Percentiles rank a stretch among this genome's conserved stretches.
Evolutionary conservation across 2,329 filamentous ascomycete genomes (phyloP).

Genomic region (Endothia cerciana): DNA sequence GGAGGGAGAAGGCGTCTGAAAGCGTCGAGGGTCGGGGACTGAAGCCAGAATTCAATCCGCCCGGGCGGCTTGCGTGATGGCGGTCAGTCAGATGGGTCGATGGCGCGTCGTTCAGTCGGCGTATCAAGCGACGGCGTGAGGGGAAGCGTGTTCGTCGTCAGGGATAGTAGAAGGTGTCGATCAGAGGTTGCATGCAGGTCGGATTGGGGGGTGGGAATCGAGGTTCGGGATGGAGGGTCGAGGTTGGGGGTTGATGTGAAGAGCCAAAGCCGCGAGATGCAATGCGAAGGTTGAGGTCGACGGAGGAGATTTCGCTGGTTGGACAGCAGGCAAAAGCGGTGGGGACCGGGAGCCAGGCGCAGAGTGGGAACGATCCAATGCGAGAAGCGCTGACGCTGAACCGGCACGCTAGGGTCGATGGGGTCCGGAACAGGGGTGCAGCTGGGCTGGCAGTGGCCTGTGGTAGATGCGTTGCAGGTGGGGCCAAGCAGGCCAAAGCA

Average conservation of each 20-base stretch:
- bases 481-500: no score
- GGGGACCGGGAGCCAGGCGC: background rate
- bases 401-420: background rate
- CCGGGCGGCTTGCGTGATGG: constrained; percentile 18
- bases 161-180: background rate
- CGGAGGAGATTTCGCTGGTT: constrained; percentile 29
- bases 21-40: constrained; percentile 18
- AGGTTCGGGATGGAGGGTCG: constrained; percentile 4
- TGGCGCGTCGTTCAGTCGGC: background rate
- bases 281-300: constrained; percentile 21
- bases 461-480: background rate
- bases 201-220: constrained; percentile 3
- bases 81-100: constrained; percentile 1
- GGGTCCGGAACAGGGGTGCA: background rate
- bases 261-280: constrained; percentile 24
- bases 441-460: background rate
- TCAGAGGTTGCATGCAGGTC: no score
- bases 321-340: constrained; percentile 15
- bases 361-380: background rate
- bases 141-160: background rate
- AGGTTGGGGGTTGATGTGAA: constrained; percentile 14
- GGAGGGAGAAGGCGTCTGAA: background rate
- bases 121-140: background rate
- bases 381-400: background rate
- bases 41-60: constrained; percentile 22